phyloP scores from a whole-genome alignment of 2,329 filamentous ascomycete genomes.

The Fusarium xyrophilum region DNA sequence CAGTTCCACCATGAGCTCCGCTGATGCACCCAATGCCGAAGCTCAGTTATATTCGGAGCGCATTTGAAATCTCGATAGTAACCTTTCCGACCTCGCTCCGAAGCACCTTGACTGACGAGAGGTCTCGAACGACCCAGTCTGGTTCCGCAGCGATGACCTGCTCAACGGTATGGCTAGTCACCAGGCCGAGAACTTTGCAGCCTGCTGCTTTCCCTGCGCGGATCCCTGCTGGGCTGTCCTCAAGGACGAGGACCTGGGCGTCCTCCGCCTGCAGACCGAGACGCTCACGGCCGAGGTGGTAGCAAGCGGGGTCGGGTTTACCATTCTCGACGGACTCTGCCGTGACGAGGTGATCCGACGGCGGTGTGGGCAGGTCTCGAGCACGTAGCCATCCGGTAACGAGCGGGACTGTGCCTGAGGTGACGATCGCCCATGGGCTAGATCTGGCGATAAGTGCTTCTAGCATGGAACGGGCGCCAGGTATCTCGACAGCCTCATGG shows the following conservation, averaged over 20 bases:
- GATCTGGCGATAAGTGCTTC: slow-evolving; percentile 65
- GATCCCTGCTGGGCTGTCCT: slow-evolving; percentile 89
- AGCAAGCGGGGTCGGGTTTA: slow-evolving; percentile 80
- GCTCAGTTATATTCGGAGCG: slow-evolving; percentile 50
- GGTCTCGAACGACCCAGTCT: slow-evolving; percentile 85
- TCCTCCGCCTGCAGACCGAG: slow-evolving; percentile 60
- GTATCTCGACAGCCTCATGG: slow-evolving; percentile 81
- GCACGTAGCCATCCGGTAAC: slow-evolving; percentile 75
- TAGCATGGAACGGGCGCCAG: slow-evolving; percentile 77
- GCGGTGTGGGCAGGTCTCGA: slow-evolving; percentile 66
- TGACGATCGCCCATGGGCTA: slow-evolving; percentile 87
- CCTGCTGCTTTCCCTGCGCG: slow-evolving; percentile 83
- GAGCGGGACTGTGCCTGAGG: slow-evolving; percentile 72
- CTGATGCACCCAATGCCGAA: slow-evolving; percentile 11
- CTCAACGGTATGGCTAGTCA: slow-evolving; percentile 79
- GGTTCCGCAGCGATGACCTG: slow-evolving; percentile 78
- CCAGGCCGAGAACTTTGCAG: slow-evolving; percentile 82
- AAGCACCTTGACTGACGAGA: slow-evolving; percentile 74
- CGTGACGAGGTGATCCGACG: slow-evolving; percentile 68
- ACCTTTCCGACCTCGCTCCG: slow-evolving; percentile 64
- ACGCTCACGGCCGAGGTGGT: slow-evolving; percentile 69
- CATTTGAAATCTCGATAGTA: slow-evolving; percentile 72
- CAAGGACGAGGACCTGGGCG: slow-evolving; percentile 74
- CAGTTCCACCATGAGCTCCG: slow-evolving; percentile 10
- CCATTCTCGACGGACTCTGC: slow-evolving; percentile 78